phyloP scores from a whole-genome alignment of 495 filamentous ascomycete genomes.

The Friedmanniomyces simplex region DNA sequence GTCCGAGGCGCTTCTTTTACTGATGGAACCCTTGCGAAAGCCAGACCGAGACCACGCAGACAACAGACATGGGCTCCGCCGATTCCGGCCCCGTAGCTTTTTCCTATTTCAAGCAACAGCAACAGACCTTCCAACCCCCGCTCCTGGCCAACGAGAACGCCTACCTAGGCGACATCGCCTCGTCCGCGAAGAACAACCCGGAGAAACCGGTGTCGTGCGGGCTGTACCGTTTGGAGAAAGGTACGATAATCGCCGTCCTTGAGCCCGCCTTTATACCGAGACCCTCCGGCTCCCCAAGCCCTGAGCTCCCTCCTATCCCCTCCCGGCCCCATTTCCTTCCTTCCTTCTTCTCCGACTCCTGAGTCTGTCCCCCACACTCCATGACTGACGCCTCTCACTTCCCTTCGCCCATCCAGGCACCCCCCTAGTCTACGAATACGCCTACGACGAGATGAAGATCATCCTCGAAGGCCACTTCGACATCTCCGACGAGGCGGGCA shows the following conservation, averaged over 20 bases:
- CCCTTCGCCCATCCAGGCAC: too few relatives aligned
- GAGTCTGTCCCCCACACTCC: too few relatives aligned
- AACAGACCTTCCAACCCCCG: constrained; percentile 56
- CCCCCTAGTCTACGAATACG: constrained; percentile 62
- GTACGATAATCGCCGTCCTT: neutral
- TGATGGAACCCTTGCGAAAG: too few relatives aligned
- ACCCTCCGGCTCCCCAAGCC: too few relatives aligned
- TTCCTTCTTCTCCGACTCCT: too few relatives aligned
- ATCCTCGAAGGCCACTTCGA: constrained; percentile 68
- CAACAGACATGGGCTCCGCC: constrained; percentile 6
- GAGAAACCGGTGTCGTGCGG: constrained; percentile 56
- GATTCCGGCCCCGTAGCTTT: constrained; percentile 28
- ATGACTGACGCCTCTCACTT: too few relatives aligned
- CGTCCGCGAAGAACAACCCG: constrained; percentile 48
- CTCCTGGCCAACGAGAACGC: constrained; percentile 68
- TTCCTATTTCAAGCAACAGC: constrained; percentile 49
- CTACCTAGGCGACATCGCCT: constrained; percentile 55
- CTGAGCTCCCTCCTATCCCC: neutral
- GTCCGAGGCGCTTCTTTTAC: too few relatives aligned
- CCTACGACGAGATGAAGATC: constrained; percentile 73
- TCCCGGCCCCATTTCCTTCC: too few relatives aligned
- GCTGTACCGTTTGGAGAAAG: constrained; percentile 66
- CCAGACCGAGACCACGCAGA: too few relatives aligned
- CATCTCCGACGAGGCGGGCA: constrained; percentile 59
- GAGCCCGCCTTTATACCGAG: too few relatives aligned